Evolutionary conservation across 179 eudicot genomes (phyloP).

Genomic region (Monotropa hypopitys): DNA sequence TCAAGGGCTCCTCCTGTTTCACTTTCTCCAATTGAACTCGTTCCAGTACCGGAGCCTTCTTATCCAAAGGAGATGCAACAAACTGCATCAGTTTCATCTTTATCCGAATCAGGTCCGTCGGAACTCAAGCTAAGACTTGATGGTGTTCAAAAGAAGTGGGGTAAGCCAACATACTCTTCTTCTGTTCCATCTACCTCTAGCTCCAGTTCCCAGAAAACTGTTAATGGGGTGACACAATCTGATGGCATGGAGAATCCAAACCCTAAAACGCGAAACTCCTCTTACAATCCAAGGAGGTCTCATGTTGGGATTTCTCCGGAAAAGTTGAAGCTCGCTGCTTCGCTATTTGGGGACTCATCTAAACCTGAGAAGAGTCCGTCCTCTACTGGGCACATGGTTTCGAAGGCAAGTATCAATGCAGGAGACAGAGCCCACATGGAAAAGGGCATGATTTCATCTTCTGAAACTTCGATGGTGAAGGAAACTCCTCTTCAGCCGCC

Average conservation of each 20-base stretch:
- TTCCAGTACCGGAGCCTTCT: conserved; percentile 50
- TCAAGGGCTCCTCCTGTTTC: conserved; percentile 28
- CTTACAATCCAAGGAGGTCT: conserved; percentile 35
- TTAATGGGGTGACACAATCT: conserved; percentile 36
- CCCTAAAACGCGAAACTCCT: conserved; percentile 29
- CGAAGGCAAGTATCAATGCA: conserved; percentile 27
- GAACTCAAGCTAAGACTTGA: conserved; percentile 73
- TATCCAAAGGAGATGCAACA: conserved; percentile 36
- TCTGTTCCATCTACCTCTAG: conserved; percentile 44
- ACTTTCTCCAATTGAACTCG: conserved; percentile 44
- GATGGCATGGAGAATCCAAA: conserved; percentile 21
- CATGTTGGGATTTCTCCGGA: conserved; percentile 49
- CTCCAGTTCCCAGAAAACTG: conserved; percentile 35
- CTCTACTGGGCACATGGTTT: conserved; percentile 28
- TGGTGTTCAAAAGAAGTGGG: conserved; percentile 97
- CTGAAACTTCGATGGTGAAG: conserved; percentile 20
- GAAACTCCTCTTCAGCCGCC: conserved; percentile 31
- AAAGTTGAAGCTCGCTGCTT: conserved; percentile 91
- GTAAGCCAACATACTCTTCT: conserved; percentile 61
- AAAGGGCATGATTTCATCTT: conserved; percentile 14
- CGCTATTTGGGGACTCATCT: conserved; percentile 65
- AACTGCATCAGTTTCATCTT: conserved; percentile 20
- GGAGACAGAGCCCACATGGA: conserved; percentile 25
- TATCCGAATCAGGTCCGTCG: conserved; percentile 36
- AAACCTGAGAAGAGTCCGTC: conserved; percentile 48